Percentiles rank a stretch among this genome's conserved stretches.
Evolutionary conservation across 2,329 filamentous ascomycete species (phyloP).

Genomic region (Pseudogymnoascus pannorum): DNA sequence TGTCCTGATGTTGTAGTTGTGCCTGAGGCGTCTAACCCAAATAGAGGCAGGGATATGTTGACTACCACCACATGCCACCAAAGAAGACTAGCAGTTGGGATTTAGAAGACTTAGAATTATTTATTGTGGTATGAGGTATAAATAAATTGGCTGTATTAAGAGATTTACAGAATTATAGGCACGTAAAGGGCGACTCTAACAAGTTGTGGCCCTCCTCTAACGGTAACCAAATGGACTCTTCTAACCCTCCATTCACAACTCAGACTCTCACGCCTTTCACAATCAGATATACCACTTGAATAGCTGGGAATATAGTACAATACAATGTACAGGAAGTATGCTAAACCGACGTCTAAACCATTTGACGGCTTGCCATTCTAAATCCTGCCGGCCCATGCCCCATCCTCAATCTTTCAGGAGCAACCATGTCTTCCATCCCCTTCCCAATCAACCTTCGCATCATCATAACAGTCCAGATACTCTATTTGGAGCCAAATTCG

Average conservation of each 20-base stretch:
- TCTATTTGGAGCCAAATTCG: constrained; percentile 29
- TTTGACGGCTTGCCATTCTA: constrained; percentile 18
- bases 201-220: background rate
- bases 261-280: background rate
- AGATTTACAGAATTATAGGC: background rate
- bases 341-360: constrained; percentile 27
- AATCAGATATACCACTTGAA: constrained; percentile 2
- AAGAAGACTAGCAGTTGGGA: background rate
- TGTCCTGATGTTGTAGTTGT: background rate
- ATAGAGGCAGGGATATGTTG: constrained; percentile 18
- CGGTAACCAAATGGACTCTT: background rate
- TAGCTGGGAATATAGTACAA: constrained; percentile 24
- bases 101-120: background rate
- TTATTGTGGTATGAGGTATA: background rate
- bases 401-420: constrained; percentile 3
- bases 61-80: background rate
- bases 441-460: constrained; percentile 4
- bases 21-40: constrained; percentile 20
- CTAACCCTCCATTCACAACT: background rate
- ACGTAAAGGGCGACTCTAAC: background rate
- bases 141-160: background rate
- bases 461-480: constrained; percentile 10
- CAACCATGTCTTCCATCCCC: constrained; percentile 9
- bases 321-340: constrained; percentile 32
- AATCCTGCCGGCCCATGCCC: background rate